Base-by-base conservation (phyloP, 768 basidiomycete species). In the Lentinula sp. region DNA sequence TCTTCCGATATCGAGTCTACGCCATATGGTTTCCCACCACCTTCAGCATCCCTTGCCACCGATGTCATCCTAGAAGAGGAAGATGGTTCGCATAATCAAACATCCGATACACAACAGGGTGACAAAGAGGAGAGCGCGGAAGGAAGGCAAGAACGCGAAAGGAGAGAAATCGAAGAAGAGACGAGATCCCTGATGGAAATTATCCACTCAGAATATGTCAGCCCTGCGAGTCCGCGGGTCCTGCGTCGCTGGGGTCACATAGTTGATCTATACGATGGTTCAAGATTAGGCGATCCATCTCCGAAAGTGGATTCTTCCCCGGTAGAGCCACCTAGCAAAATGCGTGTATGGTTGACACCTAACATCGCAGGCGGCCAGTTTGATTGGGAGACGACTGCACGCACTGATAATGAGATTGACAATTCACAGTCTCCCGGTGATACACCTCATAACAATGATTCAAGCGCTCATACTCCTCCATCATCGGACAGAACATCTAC, bases 131-230 rank as follows among this genome's bases (percentile, higher is more conserved):
- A 73, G 35, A 71, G 68, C 57, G 69, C 72, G 49, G 71, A 75
- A 40, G 37, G 31, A 4, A 49, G 32, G n/a, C 15, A 49, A n/a
- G 32, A 7, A 31, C 43, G 48, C 7, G 57, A 58, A 39, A 15
- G 42, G 10, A 62, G 58, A 1, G 65, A 65, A 0, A 68, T 66
- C 16, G 67, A 69, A 34, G 73, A 73, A 21, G 73, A 75, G 50
- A 71, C 72, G 49, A 54, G 63, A 4, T 67, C 68, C 10, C 67
- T 78, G 18, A 71, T 72, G 70, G 66, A 72, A 61, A 63, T 76
- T 51, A 70, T 72, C 2, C 76, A 78, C 60, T 76, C 76, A 1
- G 77, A 77, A 65, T 77, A 78, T 60, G 72, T 77, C 3, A 75
- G 74, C 1, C 75, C 77, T 1, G 76, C 75, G 45, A 76, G 75